Conservation (phyloP, 495 filamentous ascomycete species). For the Ramalina intermedia region DNA sequence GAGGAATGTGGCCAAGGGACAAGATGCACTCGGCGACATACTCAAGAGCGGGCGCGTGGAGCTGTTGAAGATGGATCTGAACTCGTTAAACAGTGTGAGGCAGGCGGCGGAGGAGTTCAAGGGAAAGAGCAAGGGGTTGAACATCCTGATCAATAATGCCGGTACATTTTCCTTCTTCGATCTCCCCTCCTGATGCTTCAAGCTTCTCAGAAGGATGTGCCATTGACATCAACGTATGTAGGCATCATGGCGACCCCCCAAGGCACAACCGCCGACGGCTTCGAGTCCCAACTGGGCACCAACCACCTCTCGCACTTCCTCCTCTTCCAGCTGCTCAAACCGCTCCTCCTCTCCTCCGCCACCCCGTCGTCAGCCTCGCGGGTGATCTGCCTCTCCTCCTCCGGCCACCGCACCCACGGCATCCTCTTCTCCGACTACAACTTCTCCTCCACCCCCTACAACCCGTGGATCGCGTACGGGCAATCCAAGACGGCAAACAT, state of each 20-base stretch:
- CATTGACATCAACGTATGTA: not conserved
- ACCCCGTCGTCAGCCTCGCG: constrained; percentile 27
- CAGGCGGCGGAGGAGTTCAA: constrained; percentile 25
- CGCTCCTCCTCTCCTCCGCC: constrained; percentile 24
- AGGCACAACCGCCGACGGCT: constrained; percentile 28
- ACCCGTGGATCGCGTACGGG: constrained; percentile 23
- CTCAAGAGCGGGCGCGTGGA: constrained; percentile 19
- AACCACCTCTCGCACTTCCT: constrained; percentile 41
- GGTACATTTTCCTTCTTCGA: not conserved
- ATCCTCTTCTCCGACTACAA: constrained; percentile 21
- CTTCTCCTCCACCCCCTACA: constrained; percentile 24
- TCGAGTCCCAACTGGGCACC: constrained; percentile 35
- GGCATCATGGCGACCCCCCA: constrained; percentile 21
- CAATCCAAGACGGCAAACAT: constrained; percentile 28
- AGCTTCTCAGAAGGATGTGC: not conserved
- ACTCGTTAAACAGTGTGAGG: constrained; percentile 29
- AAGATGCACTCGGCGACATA: constrained; percentile 17
- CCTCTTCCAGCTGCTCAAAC: constrained; percentile 35
- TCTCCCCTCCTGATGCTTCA: not conserved
- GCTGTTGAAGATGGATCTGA: constrained; percentile 30
- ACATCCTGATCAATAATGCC: constrained; percentile 25
- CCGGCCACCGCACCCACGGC: constrained; percentile 20
- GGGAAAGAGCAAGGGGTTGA: constrained; percentile 20
- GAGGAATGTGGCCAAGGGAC: constrained; percentile 24
- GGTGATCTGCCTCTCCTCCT: constrained; percentile 27